Conservation (phyloP, 345 rosid species). For the Gossypium ekmanianum region DNA sequence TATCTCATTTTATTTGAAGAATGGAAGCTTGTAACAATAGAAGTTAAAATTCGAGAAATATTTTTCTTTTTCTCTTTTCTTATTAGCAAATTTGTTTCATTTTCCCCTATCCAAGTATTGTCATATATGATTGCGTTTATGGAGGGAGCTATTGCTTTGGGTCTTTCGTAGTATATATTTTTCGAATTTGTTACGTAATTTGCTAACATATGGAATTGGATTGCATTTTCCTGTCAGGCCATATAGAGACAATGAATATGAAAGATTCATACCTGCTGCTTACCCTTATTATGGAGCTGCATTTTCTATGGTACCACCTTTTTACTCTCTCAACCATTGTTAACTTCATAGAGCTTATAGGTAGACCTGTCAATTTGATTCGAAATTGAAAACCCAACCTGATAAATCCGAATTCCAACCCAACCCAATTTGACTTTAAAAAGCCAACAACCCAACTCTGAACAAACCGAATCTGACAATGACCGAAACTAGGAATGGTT, state of each 20-base stretch:
- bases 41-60: not conserved
- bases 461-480: too few species aligned
- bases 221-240: conserved; percentile 76
- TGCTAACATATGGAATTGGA: not conserved
- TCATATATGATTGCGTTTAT: not conserved
- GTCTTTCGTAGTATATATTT: not conserved
- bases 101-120: not conserved
- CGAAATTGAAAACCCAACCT: not conserved
- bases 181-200: not conserved
- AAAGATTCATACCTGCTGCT: conserved; percentile 68
- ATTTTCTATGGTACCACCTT: conserved; percentile 48
- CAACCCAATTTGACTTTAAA: too few species aligned
- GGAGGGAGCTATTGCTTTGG: not conserved
- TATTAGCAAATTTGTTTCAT: not conserved
- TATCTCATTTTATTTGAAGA: not conserved
- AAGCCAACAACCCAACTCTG: too few species aligned
- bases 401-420: not conserved
- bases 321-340: not conserved
- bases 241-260: conserved; percentile 69
- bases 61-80: not conserved
- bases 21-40: not conserved
- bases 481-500: too few species aligned
- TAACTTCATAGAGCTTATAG: not conserved
- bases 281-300: conserved; percentile 72
- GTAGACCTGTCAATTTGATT: not conserved